Evolutionary conservation across 306 rosid species (phyloP).

Genomic region (Casuarina glauca): DNA sequence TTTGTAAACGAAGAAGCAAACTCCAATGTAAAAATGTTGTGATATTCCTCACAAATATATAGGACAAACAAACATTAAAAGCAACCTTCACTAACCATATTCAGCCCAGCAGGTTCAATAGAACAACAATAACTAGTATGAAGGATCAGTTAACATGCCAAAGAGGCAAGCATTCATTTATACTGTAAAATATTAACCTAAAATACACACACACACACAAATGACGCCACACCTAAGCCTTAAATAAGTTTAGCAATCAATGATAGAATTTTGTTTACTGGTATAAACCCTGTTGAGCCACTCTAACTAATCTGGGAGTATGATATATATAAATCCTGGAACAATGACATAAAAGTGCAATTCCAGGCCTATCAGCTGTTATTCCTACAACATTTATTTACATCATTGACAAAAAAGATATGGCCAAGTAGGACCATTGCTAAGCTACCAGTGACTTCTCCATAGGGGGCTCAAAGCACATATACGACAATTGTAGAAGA

Average conservation of each 20-base stretch:
- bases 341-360: not conserved
- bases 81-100: not conserved
- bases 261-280: not conserved
- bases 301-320: not conserved
- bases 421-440: not conserved
- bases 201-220: not conserved
- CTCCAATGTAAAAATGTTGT: not conserved
- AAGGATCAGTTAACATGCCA: not conserved
- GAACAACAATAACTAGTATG: not conserved
- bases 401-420: not conserved
- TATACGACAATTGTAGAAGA: not conserved
- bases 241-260: not conserved
- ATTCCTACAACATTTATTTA: no score
- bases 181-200: not conserved
- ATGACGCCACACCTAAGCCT: not conserved
- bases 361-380: not conserved
- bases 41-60: not conserved
- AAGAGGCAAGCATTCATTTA: not conserved
- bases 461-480: no score
- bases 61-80: not conserved
- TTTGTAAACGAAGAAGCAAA: constrained; percentile 10
- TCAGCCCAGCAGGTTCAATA: not conserved
- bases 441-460: not conserved
- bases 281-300: not conserved
- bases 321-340: not conserved